A percentile compares a stretch with the other conserved stretches of the same genome.
phyloP scores from a whole-genome alignment of 2,329 filamentous ascomycete species.

The Fusarium ambrosium region DNA sequence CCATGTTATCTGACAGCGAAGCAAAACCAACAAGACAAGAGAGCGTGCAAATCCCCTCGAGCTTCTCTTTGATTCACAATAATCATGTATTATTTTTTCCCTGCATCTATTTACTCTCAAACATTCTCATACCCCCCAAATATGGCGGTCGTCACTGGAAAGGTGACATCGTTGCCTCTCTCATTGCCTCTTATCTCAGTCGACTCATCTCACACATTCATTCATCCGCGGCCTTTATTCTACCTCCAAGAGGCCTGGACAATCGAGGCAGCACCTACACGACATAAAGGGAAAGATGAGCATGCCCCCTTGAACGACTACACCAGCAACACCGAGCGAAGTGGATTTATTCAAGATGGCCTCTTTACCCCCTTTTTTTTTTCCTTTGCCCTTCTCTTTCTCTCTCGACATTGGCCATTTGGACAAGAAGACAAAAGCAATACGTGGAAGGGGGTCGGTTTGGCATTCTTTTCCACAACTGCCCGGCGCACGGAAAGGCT shows the following conservation, averaged over 20 bases:
- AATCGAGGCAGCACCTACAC: conserved; percentile 14
- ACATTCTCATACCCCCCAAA: conserved; percentile 22
- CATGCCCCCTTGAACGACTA: conserved; percentile 5
- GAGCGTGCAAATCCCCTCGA: conserved; percentile 1
- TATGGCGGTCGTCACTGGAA: conserved; percentile 12
- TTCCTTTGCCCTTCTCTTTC: conserved; percentile 6
- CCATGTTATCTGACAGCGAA: conserved; percentile 13
- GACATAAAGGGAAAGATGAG: conserved; percentile 14
- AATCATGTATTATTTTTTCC: conserved; percentile 40
- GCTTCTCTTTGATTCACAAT: conserved; percentile 30
- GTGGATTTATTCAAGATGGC: neutral
- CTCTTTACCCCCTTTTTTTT: neutral
- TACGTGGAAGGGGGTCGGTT: conserved; percentile 29
- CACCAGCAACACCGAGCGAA: neutral
- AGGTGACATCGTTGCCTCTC: conserved; percentile 33
- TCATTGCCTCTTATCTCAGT: conserved; percentile 20
- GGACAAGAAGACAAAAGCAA: conserved; percentile 38
- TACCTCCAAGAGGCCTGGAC: neutral
- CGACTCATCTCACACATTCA: conserved; percentile 18
- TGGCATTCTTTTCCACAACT: conserved; percentile 26
- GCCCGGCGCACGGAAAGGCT: conserved; percentile 34
- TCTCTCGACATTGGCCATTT: conserved; percentile 19
- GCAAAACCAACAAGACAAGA: conserved; percentile 11
- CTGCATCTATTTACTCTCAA: conserved; percentile 27
- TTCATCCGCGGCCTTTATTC: conserved; percentile 8